A percentile compares a stretch with the other conserved stretches of the same genome.
Conservation (phyloP, 495 filamentous ascomycete genomes). For the Penicillium soppii region DNA sequence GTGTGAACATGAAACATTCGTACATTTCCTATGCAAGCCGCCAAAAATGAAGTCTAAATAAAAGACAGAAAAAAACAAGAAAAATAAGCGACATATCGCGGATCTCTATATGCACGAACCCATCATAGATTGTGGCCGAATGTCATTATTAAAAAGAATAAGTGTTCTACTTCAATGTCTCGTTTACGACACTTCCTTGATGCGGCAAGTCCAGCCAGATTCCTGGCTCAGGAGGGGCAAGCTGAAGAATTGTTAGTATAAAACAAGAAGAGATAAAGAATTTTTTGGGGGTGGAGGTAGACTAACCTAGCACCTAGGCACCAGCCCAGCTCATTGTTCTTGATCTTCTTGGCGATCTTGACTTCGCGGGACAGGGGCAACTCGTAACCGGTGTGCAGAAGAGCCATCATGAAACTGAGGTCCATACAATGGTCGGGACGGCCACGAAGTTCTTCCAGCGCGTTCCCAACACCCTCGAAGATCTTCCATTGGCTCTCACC, state of each 20-base stretch:
- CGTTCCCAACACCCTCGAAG: conserved; percentile 71
- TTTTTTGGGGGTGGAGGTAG: too few species aligned
- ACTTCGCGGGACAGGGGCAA: conserved; percentile 97
- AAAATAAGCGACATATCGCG: conserved; percentile 15
- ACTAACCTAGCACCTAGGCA: conserved; percentile 90
- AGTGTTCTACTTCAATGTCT: conserved; percentile 18
- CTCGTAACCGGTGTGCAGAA: conserved; percentile 94
- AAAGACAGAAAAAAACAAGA: conserved; percentile 11
- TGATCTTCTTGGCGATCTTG: conserved; percentile 97
- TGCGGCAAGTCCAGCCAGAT: conserved; percentile 73
- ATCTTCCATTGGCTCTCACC: conserved; percentile 75
- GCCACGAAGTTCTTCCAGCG: conserved; percentile 67
- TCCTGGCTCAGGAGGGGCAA: conserved; percentile 71
- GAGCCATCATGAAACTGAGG: conserved; percentile 88
- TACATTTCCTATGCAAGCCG: conserved; percentile 10
- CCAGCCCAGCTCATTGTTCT: conserved; percentile 95
- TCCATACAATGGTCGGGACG: conserved; percentile 92
- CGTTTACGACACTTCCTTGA: conserved; percentile 58
- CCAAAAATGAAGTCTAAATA: conserved; percentile 20
- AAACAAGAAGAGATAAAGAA: conserved; percentile 1
- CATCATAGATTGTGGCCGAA: conserved; percentile 23
- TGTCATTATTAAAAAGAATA: conserved; percentile 28
- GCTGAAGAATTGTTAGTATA: conserved; percentile 47
- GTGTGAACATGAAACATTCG: neutral
- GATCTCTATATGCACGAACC: conserved; percentile 36